Conservation (phyloP, 192 early-diverging fungal species). For the Umbelopsis vinacea region DNA sequence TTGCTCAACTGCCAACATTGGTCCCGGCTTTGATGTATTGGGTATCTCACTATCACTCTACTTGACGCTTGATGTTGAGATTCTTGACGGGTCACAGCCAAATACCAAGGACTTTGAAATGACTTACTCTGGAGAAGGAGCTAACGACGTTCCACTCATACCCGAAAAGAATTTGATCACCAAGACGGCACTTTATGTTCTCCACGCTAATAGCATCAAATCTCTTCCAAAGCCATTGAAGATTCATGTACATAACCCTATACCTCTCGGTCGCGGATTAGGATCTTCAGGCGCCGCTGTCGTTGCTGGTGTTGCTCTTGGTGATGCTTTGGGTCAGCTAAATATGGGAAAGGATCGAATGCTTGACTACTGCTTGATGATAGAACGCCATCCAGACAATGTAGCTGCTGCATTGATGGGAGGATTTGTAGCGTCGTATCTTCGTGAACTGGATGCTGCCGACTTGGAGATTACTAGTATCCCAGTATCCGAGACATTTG, state of each 20-base stretch:
- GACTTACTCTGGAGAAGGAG: constrained; percentile 70
- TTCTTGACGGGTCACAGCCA: constrained; percentile 4
- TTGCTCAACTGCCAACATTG: constrained; percentile 96
- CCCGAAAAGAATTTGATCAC: constrained; percentile 88
- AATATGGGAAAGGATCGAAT: constrained; percentile 73
- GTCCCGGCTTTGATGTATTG: constrained; percentile 96
- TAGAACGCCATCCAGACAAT: constrained; percentile 99
- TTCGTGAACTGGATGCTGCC: constrained; percentile 59
- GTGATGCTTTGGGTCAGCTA: constrained; percentile 73
- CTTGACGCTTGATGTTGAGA: constrained; percentile 68
- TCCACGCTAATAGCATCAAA: constrained; percentile 66
- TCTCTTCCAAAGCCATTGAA: constrained; percentile 66
- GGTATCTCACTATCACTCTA: constrained; percentile 91
- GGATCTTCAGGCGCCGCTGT: constrained; percentile 96
- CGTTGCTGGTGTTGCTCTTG: constrained; percentile 89
- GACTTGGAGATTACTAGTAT: constrained; percentile 47
- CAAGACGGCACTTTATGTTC: constrained; percentile 88
- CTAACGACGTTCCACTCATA: constrained; percentile 79
- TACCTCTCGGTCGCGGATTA: constrained; percentile 96
- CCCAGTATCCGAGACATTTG: constrained; percentile 53
- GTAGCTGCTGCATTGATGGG: constrained; percentile 93
- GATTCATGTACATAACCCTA: constrained; percentile 86
- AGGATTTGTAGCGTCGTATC: constrained; percentile 91
- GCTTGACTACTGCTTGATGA: constrained; percentile 89
- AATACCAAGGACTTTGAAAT: constrained; percentile 42